phyloP scores from a whole-genome alignment of 345 rosid species.

The Mercurialis annua region DNA sequence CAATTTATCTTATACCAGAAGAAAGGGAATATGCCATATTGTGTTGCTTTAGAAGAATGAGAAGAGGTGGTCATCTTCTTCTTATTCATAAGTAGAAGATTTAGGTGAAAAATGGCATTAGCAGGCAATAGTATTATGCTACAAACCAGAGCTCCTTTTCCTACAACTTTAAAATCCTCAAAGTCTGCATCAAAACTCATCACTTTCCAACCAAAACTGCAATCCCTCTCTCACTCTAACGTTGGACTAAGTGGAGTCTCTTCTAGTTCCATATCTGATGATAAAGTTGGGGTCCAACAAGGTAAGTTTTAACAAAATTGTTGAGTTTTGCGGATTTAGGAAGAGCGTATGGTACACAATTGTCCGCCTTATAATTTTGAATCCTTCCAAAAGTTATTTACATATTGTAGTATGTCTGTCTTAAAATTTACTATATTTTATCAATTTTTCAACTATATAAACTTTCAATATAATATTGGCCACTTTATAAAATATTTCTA shows the following conservation, averaged over 20 bases:
- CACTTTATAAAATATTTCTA: no score
- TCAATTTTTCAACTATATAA: not conserved
- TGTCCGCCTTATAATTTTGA: no score
- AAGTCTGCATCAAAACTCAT: constrained; percentile 15
- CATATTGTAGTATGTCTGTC: no score
- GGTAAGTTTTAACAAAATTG: constrained; percentile 20
- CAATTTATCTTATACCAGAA: no score
- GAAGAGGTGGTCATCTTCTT: no score
- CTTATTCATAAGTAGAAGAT: no score
- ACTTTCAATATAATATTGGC: not conserved
- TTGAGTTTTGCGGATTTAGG: no score
- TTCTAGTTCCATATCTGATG: constrained; percentile 18
- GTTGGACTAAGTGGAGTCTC: constrained; percentile 9
- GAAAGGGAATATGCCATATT: no score
- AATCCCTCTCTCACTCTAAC: not conserved
- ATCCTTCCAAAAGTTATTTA: no score
- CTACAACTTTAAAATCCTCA: constrained; percentile 21
- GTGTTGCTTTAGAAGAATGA: no score
- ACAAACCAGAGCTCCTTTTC: constrained; percentile 24
- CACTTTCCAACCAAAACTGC: constrained; percentile 17
- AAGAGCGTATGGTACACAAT: no score
- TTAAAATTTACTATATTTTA: not conserved
- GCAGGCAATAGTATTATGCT: constrained; percentile 30
- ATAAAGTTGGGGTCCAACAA: constrained; percentile 14
- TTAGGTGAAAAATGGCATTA: constrained; percentile 37